phyloP scores from a whole-genome alignment of 768 basidiomycete genomes.

The Termitomyces sp. region DNA sequence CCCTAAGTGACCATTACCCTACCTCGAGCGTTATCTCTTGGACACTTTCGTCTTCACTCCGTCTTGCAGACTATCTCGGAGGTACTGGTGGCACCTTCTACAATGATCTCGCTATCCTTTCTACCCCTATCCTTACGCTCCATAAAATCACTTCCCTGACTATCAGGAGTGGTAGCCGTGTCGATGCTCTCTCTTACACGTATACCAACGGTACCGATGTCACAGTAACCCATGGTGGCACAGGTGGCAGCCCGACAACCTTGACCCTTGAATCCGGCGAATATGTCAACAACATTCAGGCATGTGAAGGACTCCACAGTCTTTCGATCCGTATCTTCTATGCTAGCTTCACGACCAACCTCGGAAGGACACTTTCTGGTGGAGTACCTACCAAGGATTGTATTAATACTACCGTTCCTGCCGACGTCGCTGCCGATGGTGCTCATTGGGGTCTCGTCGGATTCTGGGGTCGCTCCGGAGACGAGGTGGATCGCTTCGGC shows the following conservation, averaged over 20 bases:
- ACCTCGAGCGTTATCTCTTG: conserved; percentile 22
- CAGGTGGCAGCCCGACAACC: conserved; percentile 24
- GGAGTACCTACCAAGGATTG: conserved; percentile 25
- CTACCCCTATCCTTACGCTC: conserved; percentile 14
- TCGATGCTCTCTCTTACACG: conserved; percentile 26
- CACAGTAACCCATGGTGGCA: conserved; percentile 25
- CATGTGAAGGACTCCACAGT: conserved; percentile 22
- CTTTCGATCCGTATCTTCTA: conserved; percentile 26
- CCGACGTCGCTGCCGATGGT: conserved; percentile 21
- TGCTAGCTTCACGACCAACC: conserved; percentile 23
- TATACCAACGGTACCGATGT: conserved; percentile 13
- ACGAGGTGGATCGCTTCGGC: conserved; percentile 24
- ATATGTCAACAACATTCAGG: conserved; percentile 15
- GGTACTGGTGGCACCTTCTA: conserved; percentile 27
- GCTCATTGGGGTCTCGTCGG: conserved; percentile 23
- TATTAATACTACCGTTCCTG: conserved; percentile 19
- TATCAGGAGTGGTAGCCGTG: conserved; percentile 23
- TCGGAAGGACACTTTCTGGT: conserved; percentile 20
- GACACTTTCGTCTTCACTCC: conserved; percentile 23
- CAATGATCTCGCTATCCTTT: conserved; percentile 23
- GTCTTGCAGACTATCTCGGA: conserved; percentile 26
- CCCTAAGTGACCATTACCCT: conserved; percentile 32
- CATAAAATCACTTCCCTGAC: conserved; percentile 23
- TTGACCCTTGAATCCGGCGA: conserved; percentile 22
- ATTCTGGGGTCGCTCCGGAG: conserved; percentile 25